Evolutionary conservation across 257 asterid genomes (phyloP), one percentile per base, ranked within the genome.

Genomic region (Capsicum chinense): DNA sequence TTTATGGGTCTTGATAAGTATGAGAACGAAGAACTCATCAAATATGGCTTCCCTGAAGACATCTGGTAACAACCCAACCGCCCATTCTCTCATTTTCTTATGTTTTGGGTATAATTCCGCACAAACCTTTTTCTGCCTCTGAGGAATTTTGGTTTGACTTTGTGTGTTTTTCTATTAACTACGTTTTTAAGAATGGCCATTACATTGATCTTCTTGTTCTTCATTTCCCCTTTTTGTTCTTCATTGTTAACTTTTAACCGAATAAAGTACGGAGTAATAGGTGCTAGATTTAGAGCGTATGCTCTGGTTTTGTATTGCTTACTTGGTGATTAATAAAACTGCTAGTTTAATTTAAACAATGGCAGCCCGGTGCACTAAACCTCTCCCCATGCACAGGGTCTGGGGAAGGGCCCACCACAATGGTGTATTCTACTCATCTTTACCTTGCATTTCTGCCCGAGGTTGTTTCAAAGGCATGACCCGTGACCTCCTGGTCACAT

Each of bases 11-110:
- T 92, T 19, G 98, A 95, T 87, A 95, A 95, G 92, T 83, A 88
- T 79, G 98, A 95, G 88, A 95, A 95, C 89, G 99, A 95, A 93
- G 99, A 95, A 89, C 97, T 95, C 85, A 95, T 95, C 93, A 95
- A 89, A 92, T 95, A 89, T 86, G 98, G 98, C 76, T 92, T 94
- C 79, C 90, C 92, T 52, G 98, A 94, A 87, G 98, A 95, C 76
- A 85, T 95, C 85, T 95, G 99, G 99, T 95, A 94, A 37, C 9
- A 9, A 54, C 33, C 64, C 50, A 5, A 39, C 44, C 5, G 33
- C 50, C 64, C 50, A 2, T 68, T 76, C 70, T 63, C 16, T 50
- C 2, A 47, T 11, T 63, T 82, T 37, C 1, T 8, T 83, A 37
- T 10, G 50, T 54, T 56, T 68, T 47, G 9, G 9, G 66, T 42